Evolutionary conservation across 148 eudicot genomes (phyloP).

Genomic region (Rhododendron ovatum): DNA sequence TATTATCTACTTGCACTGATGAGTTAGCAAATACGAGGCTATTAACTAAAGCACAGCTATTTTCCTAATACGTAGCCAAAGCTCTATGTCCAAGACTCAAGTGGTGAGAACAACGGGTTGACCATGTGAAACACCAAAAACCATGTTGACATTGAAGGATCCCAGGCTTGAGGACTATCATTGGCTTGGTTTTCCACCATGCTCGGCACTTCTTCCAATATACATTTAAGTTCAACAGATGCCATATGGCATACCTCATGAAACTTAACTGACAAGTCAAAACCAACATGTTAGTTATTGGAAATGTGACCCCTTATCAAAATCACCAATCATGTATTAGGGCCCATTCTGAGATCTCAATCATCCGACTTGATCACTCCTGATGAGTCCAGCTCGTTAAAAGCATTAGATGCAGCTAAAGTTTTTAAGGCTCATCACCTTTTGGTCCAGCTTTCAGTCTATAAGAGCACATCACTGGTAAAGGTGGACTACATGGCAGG

Average conservation of each 20-base stretch:
- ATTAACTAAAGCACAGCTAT: not conserved
- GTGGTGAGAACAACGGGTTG: not conserved
- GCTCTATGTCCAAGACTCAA: not conserved
- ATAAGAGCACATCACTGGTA: not conserved
- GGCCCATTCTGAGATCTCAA: not conserved
- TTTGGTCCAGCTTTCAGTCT: not conserved
- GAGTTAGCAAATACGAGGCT: not conserved
- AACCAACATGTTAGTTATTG: not conserved
- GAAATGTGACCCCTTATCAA: not conserved
- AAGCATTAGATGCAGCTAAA: not conserved
- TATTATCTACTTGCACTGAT: not conserved
- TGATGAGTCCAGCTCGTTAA: not conserved
- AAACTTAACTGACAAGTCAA: not conserved
- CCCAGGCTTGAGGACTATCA: not conserved
- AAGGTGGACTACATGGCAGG: not conserved
- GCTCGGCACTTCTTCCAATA: not conserved
- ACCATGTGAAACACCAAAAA: not conserved
- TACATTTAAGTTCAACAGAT: not conserved
- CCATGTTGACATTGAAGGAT: not conserved
- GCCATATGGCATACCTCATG: not conserved
- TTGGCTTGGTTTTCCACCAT: not conserved
- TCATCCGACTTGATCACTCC: not conserved
- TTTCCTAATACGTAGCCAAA: not conserved
- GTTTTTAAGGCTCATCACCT: slow-evolving; percentile 3
- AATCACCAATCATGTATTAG: not conserved